Evolutionary conservation across 352 stramenopile genomes (phyloP), one percentile per base, ranked within the genome.

Genomic region (Phytopythium aichiense): DNA sequence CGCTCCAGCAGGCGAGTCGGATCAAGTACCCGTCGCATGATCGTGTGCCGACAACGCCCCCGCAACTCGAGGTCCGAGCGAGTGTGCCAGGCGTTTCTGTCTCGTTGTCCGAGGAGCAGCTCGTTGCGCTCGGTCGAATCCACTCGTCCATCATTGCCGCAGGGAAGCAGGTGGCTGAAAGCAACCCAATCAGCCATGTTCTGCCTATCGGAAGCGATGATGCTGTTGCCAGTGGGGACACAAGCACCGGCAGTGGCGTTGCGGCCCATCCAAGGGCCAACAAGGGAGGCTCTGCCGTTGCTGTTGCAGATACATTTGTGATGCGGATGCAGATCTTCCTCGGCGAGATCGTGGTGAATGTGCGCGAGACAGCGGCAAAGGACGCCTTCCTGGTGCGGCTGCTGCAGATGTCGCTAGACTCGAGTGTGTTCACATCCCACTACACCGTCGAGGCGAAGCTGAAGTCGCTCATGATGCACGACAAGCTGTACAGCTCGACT

Each of bases 381-480:
- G 72, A 92, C 38, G 80, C 80, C 13, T 89, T 92, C 58, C 53
- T 71, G 7, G 35, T 90, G 30, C 66, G 72, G 40, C 58, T 87
- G 0, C 68, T 65, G 20, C 66, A 86, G 31, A 84, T 75, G 15
- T 81, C 75, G 1, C 84, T 87, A 31, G 68, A 74, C n/a, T 23
- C 77, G 18, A 63, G 69, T 12, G 58, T 72, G 7, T 89, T 86
- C 37, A 71, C 78, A 16, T 69, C 68, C 18, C 75, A 84, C 46
- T 81, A 81, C 33, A 63, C 68, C 8, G 65, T 87, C 20, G 73
- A 84, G 67, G 78, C 80, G 48, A 66, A 71, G 25, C 56, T 92
- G 23, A 74, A 81, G 56, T 65, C 78, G 6, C 64, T 92, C 8
- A 51, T 84, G 45, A 89, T 92, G 80, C 76, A 92, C 64, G 83